Conservation (phyloP, 768 basidiomycete species). For the Lactarius quietus region DNA sequence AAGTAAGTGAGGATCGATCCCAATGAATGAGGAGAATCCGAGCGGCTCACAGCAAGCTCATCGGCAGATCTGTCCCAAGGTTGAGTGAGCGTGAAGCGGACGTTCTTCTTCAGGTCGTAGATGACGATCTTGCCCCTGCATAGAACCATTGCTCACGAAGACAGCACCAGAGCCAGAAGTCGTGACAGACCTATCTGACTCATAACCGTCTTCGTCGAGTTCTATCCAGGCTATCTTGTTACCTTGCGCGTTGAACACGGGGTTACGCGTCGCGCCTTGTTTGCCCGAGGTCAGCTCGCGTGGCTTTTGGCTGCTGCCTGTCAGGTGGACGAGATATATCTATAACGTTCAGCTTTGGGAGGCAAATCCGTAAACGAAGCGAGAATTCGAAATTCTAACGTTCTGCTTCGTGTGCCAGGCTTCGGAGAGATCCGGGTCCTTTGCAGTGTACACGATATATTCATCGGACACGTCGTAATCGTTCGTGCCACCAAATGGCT, state of each 20-base stretch:
- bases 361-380: not conserved
- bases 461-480: slow-evolving; percentile 72
- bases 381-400: slow-evolving; percentile 37
- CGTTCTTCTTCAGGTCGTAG: slow-evolving; percentile 65
- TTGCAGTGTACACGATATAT: slow-evolving; percentile 79
- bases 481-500: slow-evolving; percentile 82
- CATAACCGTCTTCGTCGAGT: slow-evolving; percentile 83
- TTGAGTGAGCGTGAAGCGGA: slow-evolving; percentile 71
- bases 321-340: slow-evolving; percentile 68
- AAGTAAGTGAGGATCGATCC: not conserved
- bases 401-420: slow-evolving; percentile 91
- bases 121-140: slow-evolving; percentile 71
- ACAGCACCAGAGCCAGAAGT: not conserved
- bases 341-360: slow-evolving; percentile 30
- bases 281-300: slow-evolving; percentile 75
- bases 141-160: not conserved
- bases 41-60: slow-evolving; percentile 48
- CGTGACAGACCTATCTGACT: slow-evolving; percentile 64
- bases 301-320: slow-evolving; percentile 46
- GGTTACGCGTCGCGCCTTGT: slow-evolving; percentile 79
- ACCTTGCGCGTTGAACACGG: slow-evolving; percentile 63
- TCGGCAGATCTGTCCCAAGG: slow-evolving; percentile 82
- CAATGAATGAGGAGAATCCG: not conserved
- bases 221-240: slow-evolving; percentile 85
- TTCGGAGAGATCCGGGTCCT: slow-evolving; percentile 71